A percentile compares a stretch with the other conserved stretches of the same genome.
Evolutionary conservation across 208 protist genomes (phyloP).

Genomic region (Crithidia brevicula): DNA sequence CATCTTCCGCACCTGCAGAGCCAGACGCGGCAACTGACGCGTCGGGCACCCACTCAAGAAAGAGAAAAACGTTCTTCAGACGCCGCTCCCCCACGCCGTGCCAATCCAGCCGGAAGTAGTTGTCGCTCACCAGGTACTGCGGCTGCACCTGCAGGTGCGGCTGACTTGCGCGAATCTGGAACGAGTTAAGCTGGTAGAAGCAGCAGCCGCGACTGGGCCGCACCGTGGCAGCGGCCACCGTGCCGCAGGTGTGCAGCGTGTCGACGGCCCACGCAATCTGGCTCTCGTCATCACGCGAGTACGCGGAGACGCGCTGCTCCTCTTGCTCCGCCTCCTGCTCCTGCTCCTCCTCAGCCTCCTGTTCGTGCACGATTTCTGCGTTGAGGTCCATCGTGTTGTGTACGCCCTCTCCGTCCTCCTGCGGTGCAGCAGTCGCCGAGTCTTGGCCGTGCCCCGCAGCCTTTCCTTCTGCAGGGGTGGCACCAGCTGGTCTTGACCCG

Average conservation of each 20-base stretch:
- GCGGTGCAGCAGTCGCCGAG: not conserved
- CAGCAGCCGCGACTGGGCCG: conserved; percentile 42
- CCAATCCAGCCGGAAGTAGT: conserved; percentile 93
- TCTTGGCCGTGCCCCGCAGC: not conserved
- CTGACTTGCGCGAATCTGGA: conserved; percentile 58
- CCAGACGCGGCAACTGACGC: not conserved
- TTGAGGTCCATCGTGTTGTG: conserved; percentile 71
- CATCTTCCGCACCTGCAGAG: conserved; percentile 4
- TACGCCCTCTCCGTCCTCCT: conserved; percentile 24
- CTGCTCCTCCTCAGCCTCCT: conserved; percentile 87
- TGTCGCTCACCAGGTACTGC: conserved; percentile 84
- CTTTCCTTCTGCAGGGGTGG: too few relatives aligned
- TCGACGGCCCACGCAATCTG: conserved; percentile 83
- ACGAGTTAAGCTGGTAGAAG: conserved; percentile 66
- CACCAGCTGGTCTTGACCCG: too few relatives aligned
- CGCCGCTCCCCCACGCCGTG: conserved; percentile 83
- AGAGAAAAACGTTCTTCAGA: conserved; percentile 92
- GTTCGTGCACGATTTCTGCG: conserved; percentile 86
- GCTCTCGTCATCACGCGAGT: conserved; percentile 85
- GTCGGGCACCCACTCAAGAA: conserved; percentile 88
- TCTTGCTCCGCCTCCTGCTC: conserved; percentile 87
- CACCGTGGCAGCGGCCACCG: conserved; percentile 29
- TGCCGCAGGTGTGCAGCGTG: conserved; percentile 40
- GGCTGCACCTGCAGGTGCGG: conserved; percentile 61
- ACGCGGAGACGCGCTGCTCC: conserved; percentile 73